phyloP scores from a whole-genome alignment of 495 filamentous ascomycete species.

The Neurospora sp. region DNA sequence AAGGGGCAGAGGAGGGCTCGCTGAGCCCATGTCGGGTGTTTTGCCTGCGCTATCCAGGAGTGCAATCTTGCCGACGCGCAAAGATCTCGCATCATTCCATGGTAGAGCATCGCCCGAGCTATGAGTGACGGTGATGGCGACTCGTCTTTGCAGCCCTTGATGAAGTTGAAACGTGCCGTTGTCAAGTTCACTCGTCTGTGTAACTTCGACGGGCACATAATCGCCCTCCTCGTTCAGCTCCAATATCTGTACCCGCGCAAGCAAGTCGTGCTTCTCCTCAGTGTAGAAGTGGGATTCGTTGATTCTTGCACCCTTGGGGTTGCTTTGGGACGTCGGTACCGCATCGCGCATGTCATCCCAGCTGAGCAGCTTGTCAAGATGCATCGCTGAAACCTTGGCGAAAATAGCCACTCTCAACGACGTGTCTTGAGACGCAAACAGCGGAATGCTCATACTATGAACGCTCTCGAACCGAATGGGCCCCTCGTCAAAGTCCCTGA shows the following conservation, averaged over 20 bases:
- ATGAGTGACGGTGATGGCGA: conserved; percentile 77
- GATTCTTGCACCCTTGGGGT: conserved; percentile 61
- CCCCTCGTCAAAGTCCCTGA: conserved; percentile 90
- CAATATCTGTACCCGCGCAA: conserved; percentile 74
- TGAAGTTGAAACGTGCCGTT: conserved; percentile 86
- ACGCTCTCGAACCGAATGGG: conserved; percentile 92
- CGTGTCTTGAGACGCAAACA: conserved; percentile 64
- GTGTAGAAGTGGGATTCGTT: conserved; percentile 86
- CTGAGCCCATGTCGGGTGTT: conserved; percentile 63
- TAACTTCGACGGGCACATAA: conserved; percentile 85
- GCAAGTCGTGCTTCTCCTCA: conserved; percentile 89
- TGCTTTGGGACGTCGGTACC: conserved; percentile 38
- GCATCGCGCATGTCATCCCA: conserved; percentile 97
- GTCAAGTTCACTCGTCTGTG: conserved; percentile 74
- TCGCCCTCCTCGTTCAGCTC: conserved; percentile 86
- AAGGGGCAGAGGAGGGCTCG: conserved; percentile 62
- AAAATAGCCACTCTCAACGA: conserved; percentile 87
- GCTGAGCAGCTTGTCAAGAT: conserved; percentile 92
- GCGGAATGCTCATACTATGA: conserved; percentile 96
- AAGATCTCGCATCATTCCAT: conserved; percentile 68
- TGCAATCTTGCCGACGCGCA: conserved; percentile 70
- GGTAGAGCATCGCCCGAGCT: conserved; percentile 79
- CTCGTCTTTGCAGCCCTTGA: conserved; percentile 84
- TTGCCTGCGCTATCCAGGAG: conserved; percentile 79
- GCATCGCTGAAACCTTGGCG: conserved; percentile 82